Evolutionary conservation across 2,329 filamentous ascomycete species (phyloP).

Genomic region (Trichothecium sympodiale): DNA sequence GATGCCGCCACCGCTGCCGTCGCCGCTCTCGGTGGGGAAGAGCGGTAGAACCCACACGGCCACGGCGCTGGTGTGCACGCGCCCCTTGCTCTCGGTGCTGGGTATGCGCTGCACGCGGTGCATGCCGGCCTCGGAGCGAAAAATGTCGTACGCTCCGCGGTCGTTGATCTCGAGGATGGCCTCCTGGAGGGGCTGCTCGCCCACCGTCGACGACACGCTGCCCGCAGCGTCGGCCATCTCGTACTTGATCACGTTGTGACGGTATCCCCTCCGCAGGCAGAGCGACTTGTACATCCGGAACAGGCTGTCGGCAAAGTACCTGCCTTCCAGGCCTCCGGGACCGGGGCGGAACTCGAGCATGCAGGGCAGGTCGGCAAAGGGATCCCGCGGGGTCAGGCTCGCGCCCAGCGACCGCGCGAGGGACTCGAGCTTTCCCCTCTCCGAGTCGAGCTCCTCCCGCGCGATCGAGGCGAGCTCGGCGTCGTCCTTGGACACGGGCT

Average conservation of each 20-base stretch:
- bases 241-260: slow-evolving; percentile 63
- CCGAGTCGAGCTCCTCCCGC: slow-evolving; percentile 66
- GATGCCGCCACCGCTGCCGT: slow-evolving; percentile 30
- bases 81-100: slow-evolving; percentile 78
- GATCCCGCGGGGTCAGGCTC: slow-evolving; percentile 75
- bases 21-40: slow-evolving; percentile 43
- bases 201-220: slow-evolving; percentile 37
- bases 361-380: slow-evolving; percentile 82
- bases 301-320: slow-evolving; percentile 78
- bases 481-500: slow-evolving; percentile 25
- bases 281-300: slow-evolving; percentile 83
- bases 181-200: slow-evolving; percentile 67
- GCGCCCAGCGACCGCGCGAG: slow-evolving; percentile 61
- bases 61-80: slow-evolving; percentile 87
- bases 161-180: slow-evolving; percentile 76
- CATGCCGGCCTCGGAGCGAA: slow-evolving; percentile 85
- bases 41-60: slow-evolving; percentile 87
- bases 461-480: slow-evolving; percentile 68
- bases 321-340: slow-evolving; percentile 82
- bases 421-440: slow-evolving; percentile 46
- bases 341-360: slow-evolving; percentile 87
- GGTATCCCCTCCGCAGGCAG: slow-evolving; percentile 58
- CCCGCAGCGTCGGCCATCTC: slow-evolving; percentile 60
- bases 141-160: slow-evolving; percentile 65
- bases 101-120: slow-evolving; percentile 92